Conservation (phyloP, 2,329 filamentous ascomycete species). For the Harringtonia aguacate region DNA sequence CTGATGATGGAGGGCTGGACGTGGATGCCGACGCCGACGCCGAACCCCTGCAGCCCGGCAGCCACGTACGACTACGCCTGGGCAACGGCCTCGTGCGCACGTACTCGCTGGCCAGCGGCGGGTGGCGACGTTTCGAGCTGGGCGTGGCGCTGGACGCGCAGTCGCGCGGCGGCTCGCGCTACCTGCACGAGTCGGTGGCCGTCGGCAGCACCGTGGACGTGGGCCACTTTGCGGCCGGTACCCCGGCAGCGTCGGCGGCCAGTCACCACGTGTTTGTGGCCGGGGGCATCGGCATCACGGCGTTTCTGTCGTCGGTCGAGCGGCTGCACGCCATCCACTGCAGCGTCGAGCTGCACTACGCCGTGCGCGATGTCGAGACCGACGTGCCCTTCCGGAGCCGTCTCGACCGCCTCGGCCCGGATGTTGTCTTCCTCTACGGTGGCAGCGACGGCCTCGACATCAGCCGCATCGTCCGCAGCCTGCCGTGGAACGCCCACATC, state of each 20-base stretch:
- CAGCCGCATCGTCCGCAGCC: slow-evolving; percentile 27
- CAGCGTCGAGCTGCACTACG: slow-evolving; percentile 47
- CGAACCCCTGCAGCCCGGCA: slow-evolving; percentile 25
- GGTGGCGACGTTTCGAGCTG: slow-evolving; percentile 39
- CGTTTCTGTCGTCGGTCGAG: slow-evolving; percentile 43
- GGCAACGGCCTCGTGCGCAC: slow-evolving; percentile 44
- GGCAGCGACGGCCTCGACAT: slow-evolving; percentile 42
- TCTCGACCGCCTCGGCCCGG: slow-evolving; percentile 27
- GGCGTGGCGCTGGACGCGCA: slow-evolving; percentile 38
- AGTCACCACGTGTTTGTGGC: slow-evolving; percentile 53
- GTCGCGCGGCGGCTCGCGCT: slow-evolving; percentile 51
- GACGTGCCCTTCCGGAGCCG: slow-evolving; percentile 46
- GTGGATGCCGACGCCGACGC: slow-evolving; percentile 16
- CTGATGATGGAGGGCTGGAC: slow-evolving; percentile 15
- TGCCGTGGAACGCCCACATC: slow-evolving; percentile 43
- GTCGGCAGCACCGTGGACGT: slow-evolving; percentile 40
- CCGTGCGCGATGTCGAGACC: slow-evolving; percentile 32
- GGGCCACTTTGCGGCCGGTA: slow-evolving; percentile 35
- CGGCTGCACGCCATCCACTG: slow-evolving; percentile 31
- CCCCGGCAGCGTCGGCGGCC: slow-evolving; percentile 30
- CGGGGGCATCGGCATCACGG: slow-evolving; percentile 56
- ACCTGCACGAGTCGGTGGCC: slow-evolving; percentile 37
- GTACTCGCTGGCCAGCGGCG: slow-evolving; percentile 49
- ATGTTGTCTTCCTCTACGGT: slow-evolving; percentile 37
- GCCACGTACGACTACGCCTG: slow-evolving; percentile 46